Percentiles rank a stretch among this genome's conserved stretches.
Conservation (phyloP, 768 basidiomycete species). For the Jaapia argillacea region DNA sequence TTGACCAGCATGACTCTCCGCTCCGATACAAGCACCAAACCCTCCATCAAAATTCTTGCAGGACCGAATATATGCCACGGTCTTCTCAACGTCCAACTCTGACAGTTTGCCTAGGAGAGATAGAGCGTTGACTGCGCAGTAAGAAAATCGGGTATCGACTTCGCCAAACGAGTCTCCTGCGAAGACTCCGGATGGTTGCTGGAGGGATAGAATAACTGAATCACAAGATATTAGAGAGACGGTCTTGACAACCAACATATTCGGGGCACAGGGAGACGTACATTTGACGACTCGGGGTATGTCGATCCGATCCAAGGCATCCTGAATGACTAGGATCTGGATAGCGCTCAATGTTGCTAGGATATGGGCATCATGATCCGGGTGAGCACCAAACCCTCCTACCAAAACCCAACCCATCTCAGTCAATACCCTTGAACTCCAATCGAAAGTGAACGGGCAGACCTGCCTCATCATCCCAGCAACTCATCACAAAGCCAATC, state of each 20-base stretch:
- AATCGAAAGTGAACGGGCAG: slow-evolving; percentile 10
- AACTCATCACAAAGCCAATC: slow-evolving; percentile 84
- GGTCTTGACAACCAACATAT: neutral
- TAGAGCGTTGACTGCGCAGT: slow-evolving; percentile 76
- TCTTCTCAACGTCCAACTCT: slow-evolving; percentile 54
- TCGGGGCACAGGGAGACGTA: slow-evolving; percentile 33
- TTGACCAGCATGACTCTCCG: slow-evolving; percentile 89
- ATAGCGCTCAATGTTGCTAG: slow-evolving; percentile 84
- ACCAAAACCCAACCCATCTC: slow-evolving; percentile 1
- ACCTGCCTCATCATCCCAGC: slow-evolving; percentile 92
- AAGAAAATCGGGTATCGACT: slow-evolving; percentile 83
- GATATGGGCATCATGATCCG: slow-evolving; percentile 87
- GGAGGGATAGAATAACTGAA: slow-evolving; percentile 74
- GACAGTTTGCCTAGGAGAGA: slow-evolving; percentile 72
- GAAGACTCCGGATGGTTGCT: slow-evolving; percentile 81
- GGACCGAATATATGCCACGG: slow-evolving; percentile 58
- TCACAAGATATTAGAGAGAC: neutral
- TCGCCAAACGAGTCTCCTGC: slow-evolving; percentile 91
- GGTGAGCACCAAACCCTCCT: slow-evolving; percentile 92
- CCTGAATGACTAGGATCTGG: slow-evolving; percentile 82
- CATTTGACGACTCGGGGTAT: slow-evolving; percentile 64
- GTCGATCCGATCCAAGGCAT: slow-evolving; percentile 67
- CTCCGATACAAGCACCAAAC: slow-evolving; percentile 76
- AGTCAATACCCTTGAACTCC: neutral
- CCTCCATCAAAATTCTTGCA: slow-evolving; percentile 96